Evolutionary conservation across 2,329 filamentous ascomycete genomes (phyloP).

Genomic region (Venturia nashicola): DNA sequence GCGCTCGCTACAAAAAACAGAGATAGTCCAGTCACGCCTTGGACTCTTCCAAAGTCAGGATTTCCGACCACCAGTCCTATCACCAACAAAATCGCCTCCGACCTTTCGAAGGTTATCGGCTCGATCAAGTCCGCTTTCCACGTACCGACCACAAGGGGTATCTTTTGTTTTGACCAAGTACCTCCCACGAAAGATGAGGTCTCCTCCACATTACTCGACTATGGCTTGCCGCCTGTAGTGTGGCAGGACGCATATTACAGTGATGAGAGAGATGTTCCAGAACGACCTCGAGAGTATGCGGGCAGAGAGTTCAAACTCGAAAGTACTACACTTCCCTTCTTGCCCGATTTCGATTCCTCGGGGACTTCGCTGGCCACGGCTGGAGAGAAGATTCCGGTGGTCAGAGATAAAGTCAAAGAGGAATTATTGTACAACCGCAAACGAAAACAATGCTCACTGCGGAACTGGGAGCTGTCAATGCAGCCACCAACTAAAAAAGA

Average conservation of each 20-base stretch:
- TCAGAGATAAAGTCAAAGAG: conserved; percentile 39
- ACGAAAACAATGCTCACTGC: conserved; percentile 47
- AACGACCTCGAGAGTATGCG: conserved; percentile 67
- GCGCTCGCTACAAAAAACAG: conserved; percentile 12
- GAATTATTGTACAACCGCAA: conserved; percentile 40
- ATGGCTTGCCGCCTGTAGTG: conserved; percentile 53
- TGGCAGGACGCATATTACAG: conserved; percentile 84
- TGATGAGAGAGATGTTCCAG: conserved; percentile 69
- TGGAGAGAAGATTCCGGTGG: conserved; percentile 37
- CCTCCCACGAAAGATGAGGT: conserved; percentile 37
- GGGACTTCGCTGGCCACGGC: conserved; percentile 44
- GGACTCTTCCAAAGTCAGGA: conserved; percentile 14
- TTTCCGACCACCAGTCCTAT: not conserved
- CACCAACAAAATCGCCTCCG: not conserved
- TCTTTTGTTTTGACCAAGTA: conserved; percentile 18
- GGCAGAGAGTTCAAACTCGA: conserved; percentile 72
- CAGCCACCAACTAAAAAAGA: conserved; percentile 59
- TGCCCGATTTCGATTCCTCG: conserved; percentile 63
- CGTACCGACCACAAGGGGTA: not conserved
- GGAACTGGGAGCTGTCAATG: conserved; percentile 64
- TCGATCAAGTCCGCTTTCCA: not conserved
- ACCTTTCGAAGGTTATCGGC: not conserved
- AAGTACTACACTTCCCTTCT: conserved; percentile 63
- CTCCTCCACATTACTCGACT: conserved; percentile 42
- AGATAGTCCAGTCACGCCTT: conserved; percentile 19